A percentile compares a stretch with the other conserved stretches of the same genome.
Conservation (phyloP, 495 filamentous ascomycete species). For the Aspergillus haitiensis region DNA sequence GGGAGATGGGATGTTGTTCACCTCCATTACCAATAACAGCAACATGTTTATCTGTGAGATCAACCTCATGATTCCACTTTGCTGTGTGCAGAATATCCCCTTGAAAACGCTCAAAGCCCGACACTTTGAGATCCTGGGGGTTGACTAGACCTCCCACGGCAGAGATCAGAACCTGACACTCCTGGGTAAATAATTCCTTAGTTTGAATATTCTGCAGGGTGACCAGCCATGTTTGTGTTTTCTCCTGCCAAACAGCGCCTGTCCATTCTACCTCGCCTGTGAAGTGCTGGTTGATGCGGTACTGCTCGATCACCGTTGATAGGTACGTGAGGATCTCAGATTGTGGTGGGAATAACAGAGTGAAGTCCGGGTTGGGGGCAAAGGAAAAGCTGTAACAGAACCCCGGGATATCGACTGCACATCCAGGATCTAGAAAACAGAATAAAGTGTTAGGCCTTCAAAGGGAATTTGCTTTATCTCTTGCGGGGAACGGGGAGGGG, state of each 20-base stretch:
- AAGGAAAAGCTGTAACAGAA: constrained; percentile 32
- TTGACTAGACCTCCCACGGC: constrained; percentile 47
- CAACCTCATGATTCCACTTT: constrained; percentile 54
- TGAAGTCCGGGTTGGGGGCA: constrained; percentile 30
- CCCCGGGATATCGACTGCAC: constrained; percentile 32
- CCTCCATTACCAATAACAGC: constrained; percentile 54
- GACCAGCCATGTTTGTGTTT: constrained; percentile 21
- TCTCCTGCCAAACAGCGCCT: constrained; percentile 23
- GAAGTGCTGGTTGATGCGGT: constrained; percentile 22
- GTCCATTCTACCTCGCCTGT: constrained; percentile 20
- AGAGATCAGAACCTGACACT: constrained; percentile 50
- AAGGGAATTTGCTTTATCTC: not conserved
- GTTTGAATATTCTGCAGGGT: constrained; percentile 18
- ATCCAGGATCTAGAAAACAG: constrained; percentile 26
- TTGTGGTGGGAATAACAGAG: constrained; percentile 26
- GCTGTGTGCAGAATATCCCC: constrained; percentile 59
- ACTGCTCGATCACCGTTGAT: constrained; percentile 6
- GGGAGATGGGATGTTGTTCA: constrained; percentile 6
- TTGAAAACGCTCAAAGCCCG: constrained; percentile 47
- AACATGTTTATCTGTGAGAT: constrained; percentile 54
- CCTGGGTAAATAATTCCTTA: constrained; percentile 23
- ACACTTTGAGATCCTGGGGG: constrained; percentile 47
- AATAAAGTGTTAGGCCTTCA: no score
- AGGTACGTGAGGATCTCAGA: constrained; percentile 15
- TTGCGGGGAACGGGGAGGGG: constrained; percentile 1